A percentile compares a stretch with the other conserved stretches of the same genome.
These are phyloP conservation scores for Cladophialophora bantiana DNA, from an alignment of 2,329 filamentous ascomycete species.

Conservation along the genomic window DNA sequence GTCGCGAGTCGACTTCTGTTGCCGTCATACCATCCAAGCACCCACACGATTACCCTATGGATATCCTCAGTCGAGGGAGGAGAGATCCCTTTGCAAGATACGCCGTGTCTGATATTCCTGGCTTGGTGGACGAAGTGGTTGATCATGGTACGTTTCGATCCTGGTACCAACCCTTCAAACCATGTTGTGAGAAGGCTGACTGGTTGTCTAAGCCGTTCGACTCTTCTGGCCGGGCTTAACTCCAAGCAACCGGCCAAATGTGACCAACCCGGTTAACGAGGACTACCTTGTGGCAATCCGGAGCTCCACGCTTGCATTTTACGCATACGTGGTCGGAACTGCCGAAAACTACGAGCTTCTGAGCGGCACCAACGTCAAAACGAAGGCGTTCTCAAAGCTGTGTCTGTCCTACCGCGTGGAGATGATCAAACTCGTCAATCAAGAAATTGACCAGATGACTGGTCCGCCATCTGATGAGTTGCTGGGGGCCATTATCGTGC, in stretches of 20 bases:
- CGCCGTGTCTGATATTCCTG: conserved; percentile 1
- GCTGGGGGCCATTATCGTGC: conserved; percentile 11
- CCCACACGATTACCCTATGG: neutral
- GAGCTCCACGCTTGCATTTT: conserved; percentile 8
- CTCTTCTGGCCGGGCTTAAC: conserved; percentile 1
- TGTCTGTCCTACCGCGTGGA: conserved; percentile 15
- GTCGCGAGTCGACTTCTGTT: neutral
- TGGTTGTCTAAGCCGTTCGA: neutral
- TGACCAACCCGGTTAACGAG: neutral
- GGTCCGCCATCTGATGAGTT: conserved; percentile 11
- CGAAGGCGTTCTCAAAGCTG: conserved; percentile 3
- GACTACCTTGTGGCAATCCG: conserved; percentile 2
- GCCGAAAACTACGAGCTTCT: conserved; percentile 13
- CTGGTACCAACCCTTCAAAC: neutral
- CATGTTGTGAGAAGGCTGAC: conserved; percentile 1
- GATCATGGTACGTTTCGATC: conserved; percentile 7
- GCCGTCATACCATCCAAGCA: neutral
- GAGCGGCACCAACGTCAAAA: neutral
- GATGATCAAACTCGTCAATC: conserved; percentile 16
- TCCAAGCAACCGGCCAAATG: neutral
- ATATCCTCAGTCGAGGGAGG: conserved; percentile 8
- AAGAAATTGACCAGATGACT: neutral
- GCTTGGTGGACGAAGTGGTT: neutral
- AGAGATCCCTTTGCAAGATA: conserved; percentile 7
- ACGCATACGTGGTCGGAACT: conserved; percentile 7